Evolutionary conservation across 106 monocot species (phyloP).

Genomic region (Gastrodia elata): DNA sequence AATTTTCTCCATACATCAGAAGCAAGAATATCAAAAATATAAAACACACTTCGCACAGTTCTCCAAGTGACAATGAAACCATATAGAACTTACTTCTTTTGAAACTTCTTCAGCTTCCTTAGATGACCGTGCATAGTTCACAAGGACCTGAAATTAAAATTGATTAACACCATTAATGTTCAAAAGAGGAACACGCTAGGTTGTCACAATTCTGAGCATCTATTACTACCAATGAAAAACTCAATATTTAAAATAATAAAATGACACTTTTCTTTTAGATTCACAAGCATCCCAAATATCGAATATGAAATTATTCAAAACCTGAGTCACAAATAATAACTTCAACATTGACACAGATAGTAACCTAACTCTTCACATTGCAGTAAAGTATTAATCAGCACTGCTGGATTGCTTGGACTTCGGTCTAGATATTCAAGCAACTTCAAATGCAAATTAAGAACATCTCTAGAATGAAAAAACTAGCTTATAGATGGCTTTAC

Average conservation of each 20-base stretch:
- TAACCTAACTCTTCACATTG: background rate
- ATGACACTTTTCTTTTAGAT: background rate
- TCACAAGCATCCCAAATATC: background rate
- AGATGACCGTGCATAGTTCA: slow-evolving; percentile 96
- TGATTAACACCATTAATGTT: background rate
- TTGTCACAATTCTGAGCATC: slow-evolving; percentile 2
- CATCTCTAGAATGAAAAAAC: background rate
- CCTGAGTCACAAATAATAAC: background rate
- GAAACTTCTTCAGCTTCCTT: slow-evolving; percentile 90
- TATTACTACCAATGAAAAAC: background rate
- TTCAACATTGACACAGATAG: background rate
- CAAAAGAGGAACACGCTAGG: background rate
- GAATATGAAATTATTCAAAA: background rate
- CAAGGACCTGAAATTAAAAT: slow-evolving; percentile 56
- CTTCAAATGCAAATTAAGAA: background rate
- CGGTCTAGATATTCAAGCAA: background rate
- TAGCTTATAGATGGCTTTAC: background rate
- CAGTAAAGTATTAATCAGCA: background rate
- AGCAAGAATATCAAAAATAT: background rate
- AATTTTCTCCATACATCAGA: background rate
- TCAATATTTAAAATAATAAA: background rate
- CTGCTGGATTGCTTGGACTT: background rate
- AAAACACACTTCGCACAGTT: background rate
- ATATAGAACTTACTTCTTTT: slow-evolving; percentile 44
- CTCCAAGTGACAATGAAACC: background rate